These are phyloP conservation scores for Obelidium mucronatum DNA, from an alignment of 192 early-diverging fungal genomes.

Conservation along the genomic window DNA sequence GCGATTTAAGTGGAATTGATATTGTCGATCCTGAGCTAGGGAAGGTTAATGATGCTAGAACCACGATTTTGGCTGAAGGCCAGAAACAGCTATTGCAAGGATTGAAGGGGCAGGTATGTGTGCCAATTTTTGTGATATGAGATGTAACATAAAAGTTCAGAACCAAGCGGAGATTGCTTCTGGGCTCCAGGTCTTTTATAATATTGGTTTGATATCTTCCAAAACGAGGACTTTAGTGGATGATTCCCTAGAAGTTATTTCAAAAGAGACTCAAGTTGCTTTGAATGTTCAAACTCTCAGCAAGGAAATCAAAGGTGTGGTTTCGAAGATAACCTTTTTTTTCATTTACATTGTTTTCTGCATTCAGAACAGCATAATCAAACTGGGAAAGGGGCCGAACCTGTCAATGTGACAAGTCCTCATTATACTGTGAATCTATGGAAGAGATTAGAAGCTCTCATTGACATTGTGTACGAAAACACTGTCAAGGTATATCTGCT, in stretches of 20 bases:
- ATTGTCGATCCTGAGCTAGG: slow-evolving; percentile 63
- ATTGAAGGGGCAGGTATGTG: slow-evolving; percentile 43
- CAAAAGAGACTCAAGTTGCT: slow-evolving; percentile 41
- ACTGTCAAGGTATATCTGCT: slow-evolving; percentile 54
- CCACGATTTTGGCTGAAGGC: slow-evolving; percentile 54
- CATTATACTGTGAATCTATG: slow-evolving; percentile 44
- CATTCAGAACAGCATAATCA: slow-evolving; percentile 29
- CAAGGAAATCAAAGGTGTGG: slow-evolving; percentile 49
- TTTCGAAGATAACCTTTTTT: background rate
- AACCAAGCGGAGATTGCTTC: slow-evolving; percentile 55
- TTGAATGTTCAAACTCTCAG: slow-evolving; percentile 38
- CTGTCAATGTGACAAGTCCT: slow-evolving; percentile 14
- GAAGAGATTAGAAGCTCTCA: slow-evolving; percentile 52
- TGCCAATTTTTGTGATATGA: background rate
- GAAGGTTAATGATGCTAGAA: slow-evolving; percentile 53
- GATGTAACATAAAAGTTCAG: slow-evolving; percentile 26
- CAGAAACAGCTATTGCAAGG: slow-evolving; percentile 48
- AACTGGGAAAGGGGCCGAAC: slow-evolving; percentile 18
- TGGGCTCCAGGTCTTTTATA: slow-evolving; percentile 56
- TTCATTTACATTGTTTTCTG: no score
- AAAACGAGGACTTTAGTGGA: slow-evolving; percentile 43
- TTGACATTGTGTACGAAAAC: slow-evolving; percentile 53
- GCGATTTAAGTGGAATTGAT: slow-evolving; percentile 71
- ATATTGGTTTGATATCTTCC: slow-evolving; percentile 43
- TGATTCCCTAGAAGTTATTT: slow-evolving; percentile 40